Evolutionary conservation across 2,329 filamentous ascomycete species (phyloP).

Genomic region (Chaetomium globosum): DNA sequence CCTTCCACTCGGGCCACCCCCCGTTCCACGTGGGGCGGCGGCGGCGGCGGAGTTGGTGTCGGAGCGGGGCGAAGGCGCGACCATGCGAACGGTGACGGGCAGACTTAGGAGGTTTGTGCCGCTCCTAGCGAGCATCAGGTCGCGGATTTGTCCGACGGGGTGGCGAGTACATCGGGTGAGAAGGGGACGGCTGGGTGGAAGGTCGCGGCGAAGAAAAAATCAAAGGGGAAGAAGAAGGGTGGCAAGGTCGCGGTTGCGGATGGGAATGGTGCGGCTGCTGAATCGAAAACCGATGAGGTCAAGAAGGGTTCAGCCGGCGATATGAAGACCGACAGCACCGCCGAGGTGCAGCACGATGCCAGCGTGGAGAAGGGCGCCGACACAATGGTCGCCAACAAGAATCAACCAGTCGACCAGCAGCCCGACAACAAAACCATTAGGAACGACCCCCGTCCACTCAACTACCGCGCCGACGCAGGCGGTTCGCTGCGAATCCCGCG

Average conservation of each 20-base stretch:
- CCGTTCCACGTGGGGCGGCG: too few relatives aligned
- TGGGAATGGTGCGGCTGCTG: not conserved
- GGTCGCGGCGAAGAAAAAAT: too few relatives aligned
- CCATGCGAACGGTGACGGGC: not conserved
- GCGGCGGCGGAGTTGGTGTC: not conserved
- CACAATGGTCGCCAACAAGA: not conserved
- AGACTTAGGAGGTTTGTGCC: not conserved
- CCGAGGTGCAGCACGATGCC: not conserved
- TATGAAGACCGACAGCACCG: not conserved
- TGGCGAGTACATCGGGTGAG: too few relatives aligned
- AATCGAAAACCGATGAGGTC: too few relatives aligned
- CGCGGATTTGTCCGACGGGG: too few relatives aligned
- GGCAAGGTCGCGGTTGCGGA: too few relatives aligned
- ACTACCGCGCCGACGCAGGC: slow-evolving; percentile 40
- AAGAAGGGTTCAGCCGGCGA: too few relatives aligned
- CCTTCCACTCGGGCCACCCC: too few relatives aligned
- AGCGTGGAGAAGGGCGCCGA: not conserved
- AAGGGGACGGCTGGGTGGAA: too few relatives aligned
- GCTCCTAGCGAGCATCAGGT: too few relatives aligned
- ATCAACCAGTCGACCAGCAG: not conserved
- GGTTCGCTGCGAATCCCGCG: slow-evolving; percentile 41
- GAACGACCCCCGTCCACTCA: not conserved
- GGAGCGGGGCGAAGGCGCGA: not conserved
- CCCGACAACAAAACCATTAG: not conserved
- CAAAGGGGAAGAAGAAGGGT: too few relatives aligned